Evolutionary conservation across 1,284 basidiomycete species (phyloP).

Genomic region (Tylopilus sp.): DNA sequence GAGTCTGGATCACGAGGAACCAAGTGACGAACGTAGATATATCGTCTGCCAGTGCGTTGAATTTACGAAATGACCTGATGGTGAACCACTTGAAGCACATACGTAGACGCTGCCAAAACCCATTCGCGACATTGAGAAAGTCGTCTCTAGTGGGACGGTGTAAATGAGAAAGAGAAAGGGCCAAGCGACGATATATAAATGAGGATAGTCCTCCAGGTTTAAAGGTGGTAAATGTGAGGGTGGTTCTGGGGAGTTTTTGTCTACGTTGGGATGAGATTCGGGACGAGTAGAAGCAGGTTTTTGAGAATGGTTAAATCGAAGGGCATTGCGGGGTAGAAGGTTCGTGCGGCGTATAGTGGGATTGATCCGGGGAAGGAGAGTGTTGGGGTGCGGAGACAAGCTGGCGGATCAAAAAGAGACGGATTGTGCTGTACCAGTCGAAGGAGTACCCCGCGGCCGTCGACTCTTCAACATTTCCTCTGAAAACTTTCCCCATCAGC

Average conservation of each 20-base stretch:
- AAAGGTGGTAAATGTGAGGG: constrained; percentile 40
- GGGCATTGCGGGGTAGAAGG: background rate
- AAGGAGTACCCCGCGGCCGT: no score
- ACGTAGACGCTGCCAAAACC: constrained; percentile 90
- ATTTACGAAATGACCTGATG: constrained; percentile 94
- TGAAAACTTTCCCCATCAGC: no score
- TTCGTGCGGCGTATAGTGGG: background rate
- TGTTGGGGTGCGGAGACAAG: constrained; percentile 14
- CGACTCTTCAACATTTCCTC: no score
- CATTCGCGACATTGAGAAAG: constrained; percentile 86
- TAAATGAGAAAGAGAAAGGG: constrained; percentile 79
- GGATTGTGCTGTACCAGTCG: constrained; percentile 64
- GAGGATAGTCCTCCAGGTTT: constrained; percentile 79
- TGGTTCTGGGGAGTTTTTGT: constrained; percentile 14
- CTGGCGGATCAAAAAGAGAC: constrained; percentile 61
- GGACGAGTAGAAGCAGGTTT: background rate
- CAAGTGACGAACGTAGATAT: constrained; percentile 97
- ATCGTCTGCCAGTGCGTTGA: constrained; percentile 98
- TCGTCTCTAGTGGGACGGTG: constrained; percentile 90
- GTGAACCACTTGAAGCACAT: constrained; percentile 99
- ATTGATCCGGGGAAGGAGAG: background rate
- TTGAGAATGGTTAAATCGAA: constrained; percentile 31
- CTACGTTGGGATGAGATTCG: constrained; percentile 1
- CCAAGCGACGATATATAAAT: constrained; percentile 82
- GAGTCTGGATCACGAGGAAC: constrained; percentile 93